Percentiles rank a stretch among this genome's conserved stretches.
Evolutionary conservation across 768 basidiomycete species (phyloP).

Genomic region (Polyporus arcularius): DNA sequence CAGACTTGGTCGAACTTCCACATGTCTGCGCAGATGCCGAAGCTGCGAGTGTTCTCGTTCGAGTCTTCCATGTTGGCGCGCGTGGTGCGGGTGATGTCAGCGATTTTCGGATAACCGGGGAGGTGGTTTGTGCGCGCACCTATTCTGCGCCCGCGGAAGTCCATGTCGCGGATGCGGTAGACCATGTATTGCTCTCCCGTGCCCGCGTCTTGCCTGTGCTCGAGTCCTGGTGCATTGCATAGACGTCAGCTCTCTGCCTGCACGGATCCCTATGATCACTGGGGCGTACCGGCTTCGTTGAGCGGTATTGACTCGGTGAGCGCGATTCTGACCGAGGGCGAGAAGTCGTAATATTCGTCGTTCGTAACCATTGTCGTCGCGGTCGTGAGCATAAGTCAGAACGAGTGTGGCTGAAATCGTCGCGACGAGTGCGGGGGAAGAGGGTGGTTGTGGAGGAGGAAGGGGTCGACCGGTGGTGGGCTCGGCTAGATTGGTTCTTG

Average conservation of each 20-base stretch:
- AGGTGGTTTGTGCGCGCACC: neutral
- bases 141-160: neutral
- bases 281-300: neutral
- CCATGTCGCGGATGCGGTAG: neutral
- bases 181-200: neutral
- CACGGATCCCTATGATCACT: too few relatives aligned
- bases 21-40: neutral
- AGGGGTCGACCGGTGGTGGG: too few relatives aligned
- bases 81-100: neutral
- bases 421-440: too few relatives aligned
- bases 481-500: too few relatives aligned
- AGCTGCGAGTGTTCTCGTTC: neutral
- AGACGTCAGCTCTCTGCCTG: neutral
- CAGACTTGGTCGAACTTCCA: neutral
- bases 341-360: neutral
- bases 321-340: neutral
- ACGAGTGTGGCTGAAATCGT: too few relatives aligned
- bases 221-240: neutral
- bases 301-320: neutral
- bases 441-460: too few relatives aligned
- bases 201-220: neutral
- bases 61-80: neutral
- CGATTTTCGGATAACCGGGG: neutral
- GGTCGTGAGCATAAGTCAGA: too few relatives aligned
- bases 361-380: neutral